Evolutionary conservation across 129 eudicot species (phyloP).

Genomic region (Lonicera japonica): DNA sequence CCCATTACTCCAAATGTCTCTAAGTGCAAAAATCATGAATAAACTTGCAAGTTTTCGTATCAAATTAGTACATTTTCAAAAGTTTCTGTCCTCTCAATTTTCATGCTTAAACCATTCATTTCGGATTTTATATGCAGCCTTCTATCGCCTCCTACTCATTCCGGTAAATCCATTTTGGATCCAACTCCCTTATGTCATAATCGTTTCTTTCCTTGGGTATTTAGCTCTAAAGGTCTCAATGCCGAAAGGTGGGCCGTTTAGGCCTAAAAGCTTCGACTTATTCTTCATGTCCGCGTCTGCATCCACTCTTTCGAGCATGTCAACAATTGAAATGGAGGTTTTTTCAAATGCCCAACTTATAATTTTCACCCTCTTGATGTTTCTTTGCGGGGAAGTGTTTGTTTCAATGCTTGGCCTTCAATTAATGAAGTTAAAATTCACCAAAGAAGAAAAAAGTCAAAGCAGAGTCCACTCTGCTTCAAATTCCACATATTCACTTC

Average conservation of each 20-base stretch:
- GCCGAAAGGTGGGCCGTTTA: constrained; percentile 28
- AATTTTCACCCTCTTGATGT: too few relatives aligned
- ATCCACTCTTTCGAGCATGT: constrained; percentile 54
- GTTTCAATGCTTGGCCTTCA: constrained; percentile 42
- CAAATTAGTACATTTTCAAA: too few relatives aligned
- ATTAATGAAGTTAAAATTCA: constrained; percentile 6
- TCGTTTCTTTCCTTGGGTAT: too few relatives aligned
- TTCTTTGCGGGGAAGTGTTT: too few relatives aligned
- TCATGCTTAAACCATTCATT: too few relatives aligned
- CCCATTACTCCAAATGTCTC: too few relatives aligned
- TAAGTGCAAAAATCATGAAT: too few relatives aligned
- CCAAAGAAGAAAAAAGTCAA: background rate
- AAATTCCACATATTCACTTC: constrained; percentile 2
- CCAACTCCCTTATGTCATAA: constrained; percentile 31
- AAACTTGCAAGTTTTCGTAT: too few relatives aligned
- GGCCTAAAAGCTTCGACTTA: constrained; percentile 33
- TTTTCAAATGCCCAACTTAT: too few relatives aligned
- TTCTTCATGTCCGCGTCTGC: constrained; percentile 56
- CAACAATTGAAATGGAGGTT: constrained; percentile 51
- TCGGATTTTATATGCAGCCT: too few relatives aligned
- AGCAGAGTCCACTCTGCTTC: constrained; percentile 12
- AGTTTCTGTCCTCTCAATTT: too few relatives aligned
- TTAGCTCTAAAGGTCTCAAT: constrained; percentile 30
- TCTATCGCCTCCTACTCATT: background rate
- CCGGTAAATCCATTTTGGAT: too few relatives aligned